Evolutionary conservation across 1,284 basidiomycete genomes (phyloP), one percentile per base, ranked within the genome.

Genomic region (Ceratobasidium sp.): DNA sequence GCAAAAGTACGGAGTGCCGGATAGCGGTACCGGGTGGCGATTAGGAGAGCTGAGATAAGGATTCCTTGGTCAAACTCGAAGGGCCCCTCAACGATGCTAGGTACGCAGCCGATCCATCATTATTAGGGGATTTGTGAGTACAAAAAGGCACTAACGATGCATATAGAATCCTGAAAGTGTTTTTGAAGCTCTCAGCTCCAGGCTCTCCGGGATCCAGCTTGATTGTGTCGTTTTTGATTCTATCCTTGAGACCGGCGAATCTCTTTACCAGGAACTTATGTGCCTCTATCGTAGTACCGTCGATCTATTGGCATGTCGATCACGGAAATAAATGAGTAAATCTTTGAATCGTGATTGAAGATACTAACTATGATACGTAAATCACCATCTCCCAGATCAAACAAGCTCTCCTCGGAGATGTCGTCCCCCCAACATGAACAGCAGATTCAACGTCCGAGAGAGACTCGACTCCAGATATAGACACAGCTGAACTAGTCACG

Each of bases 331-430:
- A 63, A 17, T 44, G 15, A n/a, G 33, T n/a, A 14, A 11, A 24
- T 1, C 17, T 15, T 11, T 47, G 3, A 41, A n/a, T n/a, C n/a
- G n/a, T n/a, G n/a, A n/a, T n/a, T 17, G 14, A 31, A 8, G 17
- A n/a, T 24, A 45, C 67, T 7, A 29, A 60, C 67, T 27, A 44
- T 56, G 9, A 71, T 31, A 14, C 50, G n/a, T 9, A 71, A 27
- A 48, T 71, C 67, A 31, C 67, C 44, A 33, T 44, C 41, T 33
- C 67, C 67, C 29, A 71, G 47, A 56, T 71, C 54, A n/a, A 60
- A 41, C 11, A 41, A 41, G 36, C 36, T 41, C 11, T 11, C 36
- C 4, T 41, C 11, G 36, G n/a, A n/a, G n/a, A 41, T 41, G 11
- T 11, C 36, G 36, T 4, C 36, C 36, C 11, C 36, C 11, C 36